These are phyloP conservation scores for Solanum chmielewskii DNA, from an alignment of 257 asterid genomes.

Conservation along the genomic window DNA sequence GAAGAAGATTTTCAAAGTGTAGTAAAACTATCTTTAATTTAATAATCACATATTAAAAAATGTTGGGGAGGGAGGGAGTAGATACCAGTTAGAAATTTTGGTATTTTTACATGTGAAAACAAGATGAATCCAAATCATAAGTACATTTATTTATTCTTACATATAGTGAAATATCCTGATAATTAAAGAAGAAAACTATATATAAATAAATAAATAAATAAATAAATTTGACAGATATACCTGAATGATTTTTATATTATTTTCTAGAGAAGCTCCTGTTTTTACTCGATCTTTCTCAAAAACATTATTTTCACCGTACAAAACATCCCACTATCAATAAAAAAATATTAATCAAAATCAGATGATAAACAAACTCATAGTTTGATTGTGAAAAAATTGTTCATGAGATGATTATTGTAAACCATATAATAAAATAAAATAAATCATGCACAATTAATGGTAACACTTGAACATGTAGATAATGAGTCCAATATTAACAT, in stretches of 20 bases:
- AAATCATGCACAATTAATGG: background rate
- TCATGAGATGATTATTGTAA: background rate
- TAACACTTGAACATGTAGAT: background rate
- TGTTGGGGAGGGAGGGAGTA: background rate
- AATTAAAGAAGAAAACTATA: background rate
- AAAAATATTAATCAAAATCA: background rate
- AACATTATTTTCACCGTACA: slow-evolving; percentile 31
- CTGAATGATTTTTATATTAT: slow-evolving; percentile 46
- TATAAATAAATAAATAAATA: background rate
- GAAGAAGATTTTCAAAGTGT: background rate
- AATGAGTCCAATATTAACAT: background rate
- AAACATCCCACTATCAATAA: slow-evolving; percentile 52
- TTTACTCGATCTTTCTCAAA: slow-evolving; percentile 39
- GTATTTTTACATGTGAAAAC: background rate
- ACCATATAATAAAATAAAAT: background rate
- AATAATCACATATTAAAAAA: background rate
- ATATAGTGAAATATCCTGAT: background rate
- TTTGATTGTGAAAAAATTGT: background rate
- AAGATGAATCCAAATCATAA: background rate
- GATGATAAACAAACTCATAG: background rate
- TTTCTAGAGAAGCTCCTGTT: slow-evolving; percentile 44
- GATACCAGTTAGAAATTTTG: background rate
- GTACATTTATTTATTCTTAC: background rate
- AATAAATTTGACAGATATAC: slow-evolving; percentile 13
- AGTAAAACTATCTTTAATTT: background rate